Evolutionary conservation across 108 stramenopile genomes (phyloP).

Genomic region (Nitzschia palea): DNA sequence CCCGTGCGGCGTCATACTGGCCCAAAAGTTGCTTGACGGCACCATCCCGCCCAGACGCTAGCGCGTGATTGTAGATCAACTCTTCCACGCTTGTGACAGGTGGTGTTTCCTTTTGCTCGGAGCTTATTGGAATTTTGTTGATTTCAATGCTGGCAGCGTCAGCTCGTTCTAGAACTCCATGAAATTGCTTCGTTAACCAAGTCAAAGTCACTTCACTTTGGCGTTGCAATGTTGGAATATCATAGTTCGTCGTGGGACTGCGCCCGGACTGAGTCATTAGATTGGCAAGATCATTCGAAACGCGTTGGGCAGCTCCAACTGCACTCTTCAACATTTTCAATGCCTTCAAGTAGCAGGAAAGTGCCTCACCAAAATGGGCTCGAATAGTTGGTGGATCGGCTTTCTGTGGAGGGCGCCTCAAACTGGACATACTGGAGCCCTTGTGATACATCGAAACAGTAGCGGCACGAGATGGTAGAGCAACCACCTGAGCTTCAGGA

Average conservation of each 20-base stretch:
- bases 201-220: slow-evolving; percentile 70
- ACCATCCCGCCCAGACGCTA: slow-evolving; percentile 80
- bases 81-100: slow-evolving; percentile 61
- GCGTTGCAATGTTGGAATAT: slow-evolving; percentile 49
- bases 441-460: slow-evolving; percentile 25
- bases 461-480: slow-evolving; percentile 30
- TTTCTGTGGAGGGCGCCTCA: slow-evolving; percentile 7
- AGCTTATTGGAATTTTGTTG: slow-evolving; percentile 39
- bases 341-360: slow-evolving; percentile 79
- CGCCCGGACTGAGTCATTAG: slow-evolving; percentile 38
- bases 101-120: slow-evolving; percentile 6
- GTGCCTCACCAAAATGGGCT: slow-evolving; percentile 72
- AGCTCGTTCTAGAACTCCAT: slow-evolving; percentile 81
- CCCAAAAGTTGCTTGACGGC: slow-evolving; percentile 86
- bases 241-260: slow-evolving; percentile 6
- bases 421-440: slow-evolving; percentile 19
- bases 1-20: slow-evolving; percentile 76
- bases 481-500: slow-evolving; percentile 38
- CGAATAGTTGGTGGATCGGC: slow-evolving; percentile 41
- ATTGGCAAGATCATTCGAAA: slow-evolving; percentile 58
- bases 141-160: slow-evolving; percentile 81
- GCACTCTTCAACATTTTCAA: slow-evolving; percentile 82
- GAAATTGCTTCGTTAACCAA: slow-evolving; percentile 80
- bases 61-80: slow-evolving; percentile 83
- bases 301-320: slow-evolving; percentile 68